Evolutionary conservation across 257 asterid species (phyloP).

Genomic region (Jacaranda mimosifolia): DNA sequence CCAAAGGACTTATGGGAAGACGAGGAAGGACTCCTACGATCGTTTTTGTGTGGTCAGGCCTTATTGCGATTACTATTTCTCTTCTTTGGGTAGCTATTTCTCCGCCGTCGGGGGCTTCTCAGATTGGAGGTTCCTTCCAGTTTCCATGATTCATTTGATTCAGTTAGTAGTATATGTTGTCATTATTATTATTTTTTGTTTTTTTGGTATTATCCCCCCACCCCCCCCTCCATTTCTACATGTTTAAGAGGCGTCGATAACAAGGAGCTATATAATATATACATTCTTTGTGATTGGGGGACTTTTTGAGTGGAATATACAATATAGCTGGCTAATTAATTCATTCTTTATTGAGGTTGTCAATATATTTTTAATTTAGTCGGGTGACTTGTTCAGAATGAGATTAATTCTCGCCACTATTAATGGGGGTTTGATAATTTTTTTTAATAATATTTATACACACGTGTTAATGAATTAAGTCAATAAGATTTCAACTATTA

Average conservation of each 20-base stretch:
- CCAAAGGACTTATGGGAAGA: conserved; percentile 84
- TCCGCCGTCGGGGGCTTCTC: conserved; percentile 61
- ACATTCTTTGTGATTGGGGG: conserved; percentile 1
- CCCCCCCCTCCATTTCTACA: not conserved
- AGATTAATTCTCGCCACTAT: no score
- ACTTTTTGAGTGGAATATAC: not conserved
- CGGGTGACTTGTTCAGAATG: no score
- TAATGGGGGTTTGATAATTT: no score
- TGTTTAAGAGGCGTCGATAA: not conserved
- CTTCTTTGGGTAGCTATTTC: conserved; percentile 84
- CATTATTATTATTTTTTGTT: not conserved
- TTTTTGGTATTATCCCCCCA: not conserved
- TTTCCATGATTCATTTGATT: conserved; percentile 56
- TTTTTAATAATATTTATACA: no score
- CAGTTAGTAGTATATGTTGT: not conserved
- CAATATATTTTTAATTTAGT: no score
- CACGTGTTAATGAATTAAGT: no score
- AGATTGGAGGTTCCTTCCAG: conserved; percentile 81
- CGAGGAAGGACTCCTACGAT: conserved; percentile 80
- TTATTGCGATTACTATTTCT: conserved; percentile 76
- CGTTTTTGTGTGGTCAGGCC: conserved; percentile 84
- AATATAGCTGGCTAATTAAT: not conserved
- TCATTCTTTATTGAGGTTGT: not conserved
- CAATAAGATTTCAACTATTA: no score
- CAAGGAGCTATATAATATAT: not conserved